A percentile compares a stretch with the other conserved stretches of the same genome.
phyloP scores from a whole-genome alignment of 805 yeast genomes.

The Pichia cabralensis region DNA sequence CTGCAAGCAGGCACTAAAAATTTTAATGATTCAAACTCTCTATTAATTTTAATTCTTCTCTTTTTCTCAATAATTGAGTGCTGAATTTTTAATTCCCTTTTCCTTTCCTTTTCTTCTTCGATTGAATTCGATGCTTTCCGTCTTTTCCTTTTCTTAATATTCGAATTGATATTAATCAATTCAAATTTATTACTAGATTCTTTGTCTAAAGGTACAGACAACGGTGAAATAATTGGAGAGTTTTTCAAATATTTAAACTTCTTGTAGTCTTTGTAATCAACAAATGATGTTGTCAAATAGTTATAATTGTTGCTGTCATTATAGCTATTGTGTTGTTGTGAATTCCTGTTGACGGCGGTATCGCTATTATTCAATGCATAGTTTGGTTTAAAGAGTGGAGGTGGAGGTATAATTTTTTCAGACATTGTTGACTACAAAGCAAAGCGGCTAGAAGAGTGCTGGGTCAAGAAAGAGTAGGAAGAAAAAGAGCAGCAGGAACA shows the following conservation, averaged over 20 bases:
- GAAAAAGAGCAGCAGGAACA: no score
- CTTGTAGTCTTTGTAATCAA: slow-evolving; percentile 20
- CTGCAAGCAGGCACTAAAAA: slow-evolving; percentile 73
- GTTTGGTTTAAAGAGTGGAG: slow-evolving; percentile 38
- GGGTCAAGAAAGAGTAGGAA: no score
- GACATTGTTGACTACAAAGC: neutral
- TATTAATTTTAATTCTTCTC: slow-evolving; percentile 66
- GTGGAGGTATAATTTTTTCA: slow-evolving; percentile 27
- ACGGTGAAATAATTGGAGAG: slow-evolving; percentile 27
- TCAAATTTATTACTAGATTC: neutral
- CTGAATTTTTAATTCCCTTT: slow-evolving; percentile 42
- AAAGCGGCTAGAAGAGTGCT: no score
- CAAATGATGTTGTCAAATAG: slow-evolving; percentile 23
- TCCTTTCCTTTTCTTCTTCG: slow-evolving; percentile 28
- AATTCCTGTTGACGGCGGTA: neutral
- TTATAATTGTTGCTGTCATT: slow-evolving; percentile 11
- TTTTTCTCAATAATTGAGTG: slow-evolving; percentile 77
- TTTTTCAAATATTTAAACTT: slow-evolving; percentile 15
- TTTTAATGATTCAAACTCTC: slow-evolving; percentile 76
- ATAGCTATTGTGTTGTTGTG: neutral
- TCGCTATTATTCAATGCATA: slow-evolving; percentile 31
- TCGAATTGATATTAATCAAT: neutral
- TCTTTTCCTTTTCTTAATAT: slow-evolving; percentile 12
- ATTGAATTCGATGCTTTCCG: slow-evolving; percentile 21
- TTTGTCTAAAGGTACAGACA: slow-evolving; percentile 15